These are phyloP conservation scores for Trebouxia gelatinosa DNA, from an alignment of 163 green algal genomes.

Conservation along the genomic window DNA sequence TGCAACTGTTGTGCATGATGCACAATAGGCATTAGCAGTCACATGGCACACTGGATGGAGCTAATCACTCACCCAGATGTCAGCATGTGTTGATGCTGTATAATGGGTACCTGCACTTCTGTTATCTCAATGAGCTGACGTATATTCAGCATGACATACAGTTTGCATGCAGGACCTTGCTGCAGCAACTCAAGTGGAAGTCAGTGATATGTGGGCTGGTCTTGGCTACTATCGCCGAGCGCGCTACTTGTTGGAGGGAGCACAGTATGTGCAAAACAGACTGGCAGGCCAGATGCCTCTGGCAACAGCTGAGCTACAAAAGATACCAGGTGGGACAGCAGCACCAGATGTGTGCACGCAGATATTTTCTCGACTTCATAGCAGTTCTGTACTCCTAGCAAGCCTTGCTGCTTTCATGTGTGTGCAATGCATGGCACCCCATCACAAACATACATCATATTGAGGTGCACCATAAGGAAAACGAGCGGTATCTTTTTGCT, in stretches of 20 bases:
- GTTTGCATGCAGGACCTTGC: constrained; percentile 36
- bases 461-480: too few species aligned
- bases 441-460: too few species aligned
- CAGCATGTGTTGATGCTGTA: neutral
- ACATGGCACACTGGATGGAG: neutral
- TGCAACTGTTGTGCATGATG: too few species aligned
- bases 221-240: constrained; percentile 95
- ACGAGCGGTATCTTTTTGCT: too few species aligned
- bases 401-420: too few species aligned
- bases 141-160: neutral
- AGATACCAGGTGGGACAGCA: constrained; percentile 81
- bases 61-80: neutral
- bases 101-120: neutral
- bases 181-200: constrained; percentile 75
- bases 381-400: too few species aligned
- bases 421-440: too few species aligned
- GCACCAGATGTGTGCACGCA: too few species aligned
- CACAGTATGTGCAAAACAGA: constrained; percentile 64
- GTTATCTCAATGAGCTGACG: neutral
- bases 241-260: constrained; percentile 82
- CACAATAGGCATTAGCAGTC: too few species aligned
- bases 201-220: constrained; percentile 91
- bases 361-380: too few species aligned
- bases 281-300: constrained; percentile 74
- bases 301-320: constrained; percentile 64